Evolutionary conservation across 495 filamentous ascomycete species (phyloP).

Genomic region (Penicillium waksmanii): DNA sequence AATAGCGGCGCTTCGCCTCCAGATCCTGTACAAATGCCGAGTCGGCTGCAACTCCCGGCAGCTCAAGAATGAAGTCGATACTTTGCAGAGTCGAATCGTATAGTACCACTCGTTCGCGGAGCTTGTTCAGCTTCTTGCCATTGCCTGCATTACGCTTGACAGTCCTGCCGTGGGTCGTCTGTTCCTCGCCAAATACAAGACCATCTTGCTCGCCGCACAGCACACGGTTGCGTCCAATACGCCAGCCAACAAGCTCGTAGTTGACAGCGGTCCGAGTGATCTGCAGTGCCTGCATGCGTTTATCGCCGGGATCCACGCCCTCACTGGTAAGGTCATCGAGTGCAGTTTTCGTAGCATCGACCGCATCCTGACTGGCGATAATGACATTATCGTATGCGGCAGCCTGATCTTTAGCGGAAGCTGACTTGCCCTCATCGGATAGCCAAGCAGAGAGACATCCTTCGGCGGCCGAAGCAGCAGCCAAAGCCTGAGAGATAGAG

Average conservation of each 20-base stretch:
- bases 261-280: slow-evolving; percentile 92
- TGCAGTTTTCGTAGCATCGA: slow-evolving; percentile 87
- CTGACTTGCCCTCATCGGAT: slow-evolving; percentile 40
- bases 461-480: slow-evolving; percentile 58
- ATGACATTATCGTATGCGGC: slow-evolving; percentile 92
- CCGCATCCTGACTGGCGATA: slow-evolving; percentile 88
- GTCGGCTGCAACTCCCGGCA: slow-evolving; percentile 91
- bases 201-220: slow-evolving; percentile 81
- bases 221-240: slow-evolving; percentile 89
- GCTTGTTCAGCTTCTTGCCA: slow-evolving; percentile 70
- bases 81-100: slow-evolving; percentile 91
- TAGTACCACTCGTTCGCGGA: slow-evolving; percentile 88
- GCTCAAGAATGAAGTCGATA: slow-evolving; percentile 84
- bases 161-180: slow-evolving; percentile 50
- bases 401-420: slow-evolving; percentile 59
- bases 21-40: slow-evolving; percentile 73
- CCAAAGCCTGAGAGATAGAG: slow-evolving; percentile 77
- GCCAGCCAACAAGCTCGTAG: slow-evolving; percentile 90
- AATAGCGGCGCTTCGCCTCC: slow-evolving; percentile 78
- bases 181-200: slow-evolving; percentile 59
- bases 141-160: slow-evolving; percentile 64
- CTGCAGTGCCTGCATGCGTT: slow-evolving; percentile 88
- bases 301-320: slow-evolving; percentile 81
- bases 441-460: slow-evolving; percentile 55
- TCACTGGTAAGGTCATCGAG: slow-evolving; percentile 88